A percentile compares a stretch with the other conserved stretches of the same genome.
These are phyloP conservation scores for Leishmania tarentolae DNA, from an alignment of 208 protist genomes.

Conservation along the genomic window DNA sequence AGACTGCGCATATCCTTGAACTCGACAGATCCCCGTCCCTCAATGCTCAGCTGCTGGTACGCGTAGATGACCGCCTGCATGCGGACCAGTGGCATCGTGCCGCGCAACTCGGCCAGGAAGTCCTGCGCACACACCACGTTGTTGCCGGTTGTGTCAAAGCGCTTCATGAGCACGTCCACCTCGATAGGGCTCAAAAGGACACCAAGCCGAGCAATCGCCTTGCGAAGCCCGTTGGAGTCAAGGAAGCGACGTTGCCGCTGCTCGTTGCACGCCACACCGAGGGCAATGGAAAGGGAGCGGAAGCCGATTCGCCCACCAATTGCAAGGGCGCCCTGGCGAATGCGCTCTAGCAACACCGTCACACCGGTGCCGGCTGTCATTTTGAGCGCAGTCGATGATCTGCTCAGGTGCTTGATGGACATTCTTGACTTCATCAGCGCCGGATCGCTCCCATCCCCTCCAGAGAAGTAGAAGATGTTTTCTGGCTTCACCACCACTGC, in stretches of 20 bases:
- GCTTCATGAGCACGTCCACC: slow-evolving; percentile 76
- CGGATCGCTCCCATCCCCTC: slow-evolving; percentile 7
- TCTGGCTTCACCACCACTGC: slow-evolving; percentile 59
- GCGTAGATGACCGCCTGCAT: slow-evolving; percentile 64
- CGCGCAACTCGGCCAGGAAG: slow-evolving; percentile 76
- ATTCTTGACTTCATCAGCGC: slow-evolving; percentile 7
- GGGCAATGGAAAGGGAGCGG: slow-evolving; percentile 62
- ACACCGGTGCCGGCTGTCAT: slow-evolving; percentile 52
- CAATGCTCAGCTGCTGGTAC: slow-evolving; percentile 75
- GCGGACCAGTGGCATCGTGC: slow-evolving; percentile 64
- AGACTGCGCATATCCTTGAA: slow-evolving; percentile 76
- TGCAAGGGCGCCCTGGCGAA: slow-evolving; percentile 65
- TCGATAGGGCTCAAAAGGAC: slow-evolving; percentile 61
- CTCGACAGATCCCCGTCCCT: slow-evolving; percentile 76
- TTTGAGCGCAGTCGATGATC: slow-evolving; percentile 22
- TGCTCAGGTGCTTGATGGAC: slow-evolving; percentile 6
- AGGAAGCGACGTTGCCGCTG: slow-evolving; percentile 43
- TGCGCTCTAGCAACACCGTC: slow-evolving; percentile 46
- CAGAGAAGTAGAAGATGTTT: slow-evolving; percentile 66
- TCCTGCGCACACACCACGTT: slow-evolving; percentile 79
- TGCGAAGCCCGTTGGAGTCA: slow-evolving; percentile 50
- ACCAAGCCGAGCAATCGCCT: slow-evolving; percentile 51
- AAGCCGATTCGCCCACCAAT: slow-evolving; percentile 79
- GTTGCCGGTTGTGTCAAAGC: slow-evolving; percentile 71
- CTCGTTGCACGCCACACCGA: slow-evolving; percentile 81